Evolutionary conservation across 768 basidiomycete genomes (phyloP).

Genomic region (Hortiboletus campestris): DNA sequence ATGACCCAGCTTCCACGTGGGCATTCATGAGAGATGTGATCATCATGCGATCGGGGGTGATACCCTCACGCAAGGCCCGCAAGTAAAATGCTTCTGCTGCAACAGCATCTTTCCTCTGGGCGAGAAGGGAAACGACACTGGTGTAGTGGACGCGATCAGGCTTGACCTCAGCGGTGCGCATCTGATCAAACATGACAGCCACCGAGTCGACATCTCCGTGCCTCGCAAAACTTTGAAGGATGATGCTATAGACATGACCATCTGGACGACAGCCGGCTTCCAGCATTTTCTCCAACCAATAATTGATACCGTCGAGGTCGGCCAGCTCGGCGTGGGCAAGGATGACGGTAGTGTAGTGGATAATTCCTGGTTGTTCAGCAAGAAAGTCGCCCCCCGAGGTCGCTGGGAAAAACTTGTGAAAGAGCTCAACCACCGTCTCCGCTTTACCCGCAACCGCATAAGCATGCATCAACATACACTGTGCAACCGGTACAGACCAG

Average conservation of each 20-base stretch:
- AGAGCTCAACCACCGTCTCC: constrained; percentile 45
- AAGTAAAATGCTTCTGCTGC: constrained; percentile 68
- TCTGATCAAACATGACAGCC: constrained; percentile 51
- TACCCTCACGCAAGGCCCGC: constrained; percentile 58
- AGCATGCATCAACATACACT: constrained; percentile 52
- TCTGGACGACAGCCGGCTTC: constrained; percentile 52
- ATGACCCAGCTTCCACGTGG: constrained; percentile 76
- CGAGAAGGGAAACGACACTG: constrained; percentile 63
- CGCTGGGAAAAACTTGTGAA: constrained; percentile 53
- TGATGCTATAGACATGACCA: constrained; percentile 52
- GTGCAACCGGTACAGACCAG: constrained; percentile 29
- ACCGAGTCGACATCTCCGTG: constrained; percentile 56
- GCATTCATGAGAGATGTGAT: constrained; percentile 76
- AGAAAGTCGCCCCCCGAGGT: constrained; percentile 27
- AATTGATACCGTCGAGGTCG: constrained; percentile 47
- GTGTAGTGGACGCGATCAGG: constrained; percentile 61
- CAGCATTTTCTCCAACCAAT: constrained; percentile 54
- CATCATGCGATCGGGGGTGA: constrained; percentile 65
- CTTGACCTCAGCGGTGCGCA: constrained; percentile 49
- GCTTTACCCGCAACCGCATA: constrained; percentile 48
- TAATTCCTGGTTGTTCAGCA: constrained; percentile 39
- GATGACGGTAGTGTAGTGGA: constrained; percentile 58
- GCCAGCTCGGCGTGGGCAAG: constrained; percentile 49
- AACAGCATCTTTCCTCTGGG: constrained; percentile 55
- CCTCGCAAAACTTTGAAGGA: constrained; percentile 56